Evolutionary conservation across 768 basidiomycete genomes (phyloP).

Genomic region (Suillus placidus): DNA sequence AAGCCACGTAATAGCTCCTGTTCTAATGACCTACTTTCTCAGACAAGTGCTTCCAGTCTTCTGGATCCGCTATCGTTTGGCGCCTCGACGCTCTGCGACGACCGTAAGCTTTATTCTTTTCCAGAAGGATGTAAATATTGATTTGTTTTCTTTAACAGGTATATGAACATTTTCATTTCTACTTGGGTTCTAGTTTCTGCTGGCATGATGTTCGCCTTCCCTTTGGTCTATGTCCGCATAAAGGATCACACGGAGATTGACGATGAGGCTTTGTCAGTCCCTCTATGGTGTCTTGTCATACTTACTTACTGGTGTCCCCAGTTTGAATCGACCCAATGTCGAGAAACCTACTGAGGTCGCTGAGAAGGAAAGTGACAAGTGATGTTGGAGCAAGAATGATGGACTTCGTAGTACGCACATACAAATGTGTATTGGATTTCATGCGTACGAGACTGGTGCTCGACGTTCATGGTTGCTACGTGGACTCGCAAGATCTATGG

Average conservation of each 20-base stretch:
- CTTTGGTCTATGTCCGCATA: constrained; percentile 69
- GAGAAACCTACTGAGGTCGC: neutral
- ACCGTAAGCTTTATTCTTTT: constrained; percentile 42
- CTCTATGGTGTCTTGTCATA: neutral
- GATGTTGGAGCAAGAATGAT: constrained; percentile 20
- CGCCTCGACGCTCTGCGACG: constrained; percentile 58
- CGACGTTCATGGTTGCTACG: neutral
- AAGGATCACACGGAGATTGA: constrained; percentile 53
- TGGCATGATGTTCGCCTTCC: constrained; percentile 64
- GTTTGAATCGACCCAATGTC: neutral
- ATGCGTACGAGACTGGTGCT: neutral
- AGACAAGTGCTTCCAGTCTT: constrained; percentile 74
- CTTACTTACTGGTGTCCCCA: neutral
- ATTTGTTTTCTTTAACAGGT: constrained; percentile 28
- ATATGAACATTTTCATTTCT: constrained; percentile 68
- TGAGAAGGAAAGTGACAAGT: neutral
- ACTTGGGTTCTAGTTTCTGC: constrained; percentile 66
- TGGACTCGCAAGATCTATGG: neutral
- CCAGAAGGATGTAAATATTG: neutral
- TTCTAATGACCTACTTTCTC: constrained; percentile 4
- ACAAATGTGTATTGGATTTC: neutral
- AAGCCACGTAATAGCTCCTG: constrained; percentile 12
- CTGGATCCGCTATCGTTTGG: constrained; percentile 67
- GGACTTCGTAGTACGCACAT: neutral
- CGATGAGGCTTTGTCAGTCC: constrained; percentile 56